Conservation (phyloP, 176 grass and related monocot species). For the Avena sativa region DNA sequence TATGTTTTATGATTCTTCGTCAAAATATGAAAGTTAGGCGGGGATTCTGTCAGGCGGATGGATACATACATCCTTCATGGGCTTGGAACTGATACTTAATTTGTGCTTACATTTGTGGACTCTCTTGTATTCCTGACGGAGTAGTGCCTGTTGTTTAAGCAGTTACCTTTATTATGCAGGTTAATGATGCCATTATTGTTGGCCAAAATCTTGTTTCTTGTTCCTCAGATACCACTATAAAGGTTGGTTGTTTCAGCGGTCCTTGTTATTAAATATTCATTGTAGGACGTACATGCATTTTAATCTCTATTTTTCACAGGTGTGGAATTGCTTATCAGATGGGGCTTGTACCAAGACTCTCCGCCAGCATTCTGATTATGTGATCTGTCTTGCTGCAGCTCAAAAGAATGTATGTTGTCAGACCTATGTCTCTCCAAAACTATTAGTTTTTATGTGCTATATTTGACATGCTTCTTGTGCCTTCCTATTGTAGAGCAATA, state of each 20-base stretch:
- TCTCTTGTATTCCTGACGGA: not conserved
- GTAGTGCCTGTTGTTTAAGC: constrained; percentile 19
- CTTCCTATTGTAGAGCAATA: constrained; percentile 71
- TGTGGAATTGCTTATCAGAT: constrained; percentile 91
- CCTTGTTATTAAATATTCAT: constrained; percentile 30
- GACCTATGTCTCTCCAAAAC: not conserved
- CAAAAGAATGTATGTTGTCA: constrained; percentile 77
- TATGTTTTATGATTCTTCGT: not conserved
- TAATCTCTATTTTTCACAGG: constrained; percentile 53
- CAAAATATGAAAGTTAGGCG: not conserved
- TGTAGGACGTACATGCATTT: not conserved
- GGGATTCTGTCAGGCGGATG: constrained; percentile 6
- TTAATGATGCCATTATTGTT: constrained; percentile 92
- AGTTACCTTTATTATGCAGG: constrained; percentile 55
- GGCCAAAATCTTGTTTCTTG: constrained; percentile 93
- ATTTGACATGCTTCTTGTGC: constrained; percentile 40
- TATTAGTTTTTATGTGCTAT: constrained; percentile 22
- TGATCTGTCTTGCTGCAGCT: constrained; percentile 86
- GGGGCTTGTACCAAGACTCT: constrained; percentile 82
- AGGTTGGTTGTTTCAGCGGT: constrained; percentile 58
- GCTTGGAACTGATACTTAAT: constrained; percentile 26
- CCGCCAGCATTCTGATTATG: constrained; percentile 95
- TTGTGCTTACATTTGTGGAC: constrained; percentile 21
- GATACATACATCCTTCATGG: constrained; percentile 4
- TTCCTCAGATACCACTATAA: constrained; percentile 96